Evolutionary conservation across 257 asterid genomes (phyloP), one percentile per base, ranked within the genome.

Genomic region (Salvia splendens): DNA sequence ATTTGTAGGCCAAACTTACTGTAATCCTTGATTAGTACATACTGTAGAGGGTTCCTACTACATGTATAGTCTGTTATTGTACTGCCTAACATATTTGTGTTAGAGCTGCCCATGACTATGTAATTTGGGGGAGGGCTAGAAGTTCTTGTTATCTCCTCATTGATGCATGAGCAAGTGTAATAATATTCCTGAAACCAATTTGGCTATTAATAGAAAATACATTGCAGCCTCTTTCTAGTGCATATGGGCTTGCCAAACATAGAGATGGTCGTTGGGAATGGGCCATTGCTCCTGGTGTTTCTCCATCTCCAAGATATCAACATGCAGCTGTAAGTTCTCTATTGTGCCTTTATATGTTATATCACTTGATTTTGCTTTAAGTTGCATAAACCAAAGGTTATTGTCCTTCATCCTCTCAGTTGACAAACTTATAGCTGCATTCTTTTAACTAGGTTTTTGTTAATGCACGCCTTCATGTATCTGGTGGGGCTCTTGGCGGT

Each of bases 201-300:
- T 16, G 46, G 67, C 41, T 32, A 66, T 0, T 24, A 1, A 24
- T 24, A 24, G 30, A 24, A 24, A 24, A 24, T 24, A 24, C 30
- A 24, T 24, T 81, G 82, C 86, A 94, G 99, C 97, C 99, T 10
- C 80, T 91, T 42, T 91, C 96, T 68, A 87, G 99, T 80, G 99
- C 99, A 61, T 95, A 89, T 78, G 99, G 99, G 38, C 98, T 95
- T 36, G 99, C 99, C 38, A 95, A 95, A 80, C 98, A 95, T 78
- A 91, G 96, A 80, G 99, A 95, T 87, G 99, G 99, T 75, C 96
- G 99, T 43, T 95, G 99, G 99, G 99, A 95, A 80, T 95, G 99
- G 99, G 99, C 99, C 75, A 95, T 95, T 78, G 99, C 99, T 69
- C 99, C 99, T 65, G 99, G 99, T 64, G 99, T 95, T 68, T 95